Base-by-base conservation (phyloP, 2,329 filamentous ascomycete species). In the Stagonosporopsis rhizophila region DNA sequence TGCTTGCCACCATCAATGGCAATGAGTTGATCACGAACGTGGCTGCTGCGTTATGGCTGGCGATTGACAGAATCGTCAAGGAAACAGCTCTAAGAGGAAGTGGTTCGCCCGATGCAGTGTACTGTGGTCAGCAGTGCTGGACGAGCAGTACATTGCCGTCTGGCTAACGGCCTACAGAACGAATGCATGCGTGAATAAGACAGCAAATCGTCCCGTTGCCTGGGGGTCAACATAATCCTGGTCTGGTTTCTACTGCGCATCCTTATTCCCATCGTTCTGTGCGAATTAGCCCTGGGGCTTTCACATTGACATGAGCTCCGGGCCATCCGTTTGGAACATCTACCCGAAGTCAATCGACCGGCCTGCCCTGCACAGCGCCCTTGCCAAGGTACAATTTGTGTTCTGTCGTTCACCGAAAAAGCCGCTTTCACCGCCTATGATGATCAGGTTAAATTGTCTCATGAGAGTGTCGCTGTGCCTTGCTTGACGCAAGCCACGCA, bases 1-100 rank as follows among this genome's bases (percentile, higher is more conserved):
- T 74, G 75, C 69, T 81, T 82, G 5, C 80, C 80, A 17, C 70
- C 75, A 66, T 82, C 79, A 20, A 82, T 78, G 41, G 76, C 77
- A 38, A 82, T 56, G 4, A 79, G 58, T 57, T 82, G 79, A 1
- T 79, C 80, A 54, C 78, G 78, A 23, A 80, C 72, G 64, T 75
- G 75, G 17, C 76, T 77, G 62, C 77, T 78, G 75, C 81, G 44
- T 73, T 75, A 59, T 81, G 75, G 64, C 79, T 82, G 6, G 79
- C 78, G n/a, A 82, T 66, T 35, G 79, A 79, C 12, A 82, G 45
- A 52, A 80, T 77, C 2, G 70, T 75, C 65, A 77, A 78, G 23
- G 80, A 79, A 28, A 82, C 79, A 45, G 75, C 71, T 30, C 75
- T 72, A 20, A 68, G 61, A 3, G 75, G 68, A 14, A 80, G 73